These are phyloP conservation scores for Hansenula lynferdii DNA, from an alignment of 1,139 yeast genomes.

Conservation along the genomic window DNA sequence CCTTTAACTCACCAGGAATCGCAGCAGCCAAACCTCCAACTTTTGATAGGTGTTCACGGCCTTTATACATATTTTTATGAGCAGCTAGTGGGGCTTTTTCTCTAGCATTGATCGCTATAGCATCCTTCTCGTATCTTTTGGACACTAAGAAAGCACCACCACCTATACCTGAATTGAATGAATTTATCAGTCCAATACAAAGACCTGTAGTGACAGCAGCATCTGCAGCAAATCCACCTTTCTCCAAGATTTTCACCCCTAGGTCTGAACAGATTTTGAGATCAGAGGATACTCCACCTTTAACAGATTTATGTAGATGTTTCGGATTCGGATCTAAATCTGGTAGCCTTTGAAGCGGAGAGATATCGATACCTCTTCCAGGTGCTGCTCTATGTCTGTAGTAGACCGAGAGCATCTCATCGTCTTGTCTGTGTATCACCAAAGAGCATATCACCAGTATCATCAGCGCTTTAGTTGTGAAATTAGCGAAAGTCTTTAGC, in stretches of 20 bases:
- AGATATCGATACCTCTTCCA: constrained; percentile 22
- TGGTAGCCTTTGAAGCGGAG: constrained; percentile 17
- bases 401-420: background rate
- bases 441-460: too few species aligned
- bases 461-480: too few species aligned
- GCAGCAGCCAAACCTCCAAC: constrained; percentile 85
- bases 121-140: constrained; percentile 36
- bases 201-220: constrained; percentile 87
- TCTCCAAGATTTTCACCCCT: constrained; percentile 16
- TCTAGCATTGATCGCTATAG: constrained; percentile 75
- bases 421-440: too few species aligned
- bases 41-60: constrained; percentile 43
- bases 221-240: constrained; percentile 63
- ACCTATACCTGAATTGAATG: constrained; percentile 87
- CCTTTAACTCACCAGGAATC: constrained; percentile 87
- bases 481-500: too few species aligned
- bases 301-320: constrained; percentile 14
- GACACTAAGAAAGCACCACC: constrained; percentile 84
- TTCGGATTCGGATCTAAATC: constrained; percentile 16
- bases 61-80: constrained; percentile 59
- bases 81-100: constrained; percentile 78
- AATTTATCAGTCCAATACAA: constrained; percentile 80
- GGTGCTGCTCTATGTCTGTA: background rate
- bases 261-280: constrained; percentile 19
- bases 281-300: constrained; percentile 23